Percentiles rank a stretch among this genome's conserved stretches.
phyloP scores from a whole-genome alignment of 179 eudicot species.

The Drosera spatulata region DNA sequence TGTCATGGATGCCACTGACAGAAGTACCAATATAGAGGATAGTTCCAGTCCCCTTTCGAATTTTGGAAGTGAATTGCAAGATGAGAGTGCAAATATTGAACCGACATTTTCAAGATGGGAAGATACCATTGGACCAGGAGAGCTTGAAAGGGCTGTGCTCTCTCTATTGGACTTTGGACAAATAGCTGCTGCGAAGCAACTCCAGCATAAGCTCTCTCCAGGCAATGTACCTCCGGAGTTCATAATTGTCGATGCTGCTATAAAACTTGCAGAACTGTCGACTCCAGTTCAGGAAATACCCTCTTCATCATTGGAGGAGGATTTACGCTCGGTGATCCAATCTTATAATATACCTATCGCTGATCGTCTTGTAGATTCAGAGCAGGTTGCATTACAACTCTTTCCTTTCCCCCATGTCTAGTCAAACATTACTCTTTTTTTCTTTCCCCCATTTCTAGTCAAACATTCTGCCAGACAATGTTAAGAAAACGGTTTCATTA shows the following conservation, averaged over 20 bases:
- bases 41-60: constrained; percentile 17
- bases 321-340: constrained; percentile 48
- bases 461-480: too few relatives aligned
- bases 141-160: constrained; percentile 91
- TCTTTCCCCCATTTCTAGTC: too few relatives aligned
- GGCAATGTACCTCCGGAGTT: constrained; percentile 58
- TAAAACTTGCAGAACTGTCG: constrained; percentile 72
- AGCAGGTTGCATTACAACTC: constrained; percentile 39
- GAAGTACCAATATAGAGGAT: constrained; percentile 43
- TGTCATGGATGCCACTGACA: constrained; percentile 38
- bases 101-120: constrained; percentile 84
- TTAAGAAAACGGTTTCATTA: too few relatives aligned
- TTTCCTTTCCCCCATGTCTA: background rate
- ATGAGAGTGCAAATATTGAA: constrained; percentile 48
- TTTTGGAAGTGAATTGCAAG: constrained; percentile 36
- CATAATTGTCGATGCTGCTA: constrained; percentile 58
- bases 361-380: constrained; percentile 40
- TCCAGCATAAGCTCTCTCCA: constrained; percentile 82
- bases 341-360: constrained; percentile 42
- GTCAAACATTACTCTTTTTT: too few relatives aligned
- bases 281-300: constrained; percentile 52
- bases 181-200: constrained; percentile 89
- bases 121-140: constrained; percentile 85
- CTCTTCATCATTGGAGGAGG: constrained; percentile 56
- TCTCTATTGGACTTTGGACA: constrained; percentile 93